Base-by-base conservation (phyloP, 495 filamentous ascomycete genomes). In the Xanthoparmelia taractica region DNA sequence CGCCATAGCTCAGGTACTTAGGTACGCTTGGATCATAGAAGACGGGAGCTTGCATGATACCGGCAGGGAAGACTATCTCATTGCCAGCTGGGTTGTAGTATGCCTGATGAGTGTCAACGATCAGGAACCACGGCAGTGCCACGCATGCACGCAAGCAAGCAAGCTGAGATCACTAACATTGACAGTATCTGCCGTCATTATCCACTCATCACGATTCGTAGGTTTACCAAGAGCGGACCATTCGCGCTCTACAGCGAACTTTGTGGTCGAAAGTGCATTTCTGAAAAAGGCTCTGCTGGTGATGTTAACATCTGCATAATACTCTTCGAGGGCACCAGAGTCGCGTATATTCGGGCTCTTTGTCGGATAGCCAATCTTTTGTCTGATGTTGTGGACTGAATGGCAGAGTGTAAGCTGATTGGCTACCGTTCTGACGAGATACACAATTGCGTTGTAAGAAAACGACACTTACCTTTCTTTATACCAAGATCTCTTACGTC, bases 311-410 rank as follows among this genome's bases (percentile, higher is more conserved):
- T 70, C 69, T 11, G 73, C 68, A 70, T 91, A 91, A 68, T 84
- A 88, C 10, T 79, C 70, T 45, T 80, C 75, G 11, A 89, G 74
- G 41, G 79, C 79, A 1, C 77, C 73, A 15, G 84, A 79, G 60
- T 88, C 78, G 66, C 80, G 76, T 59, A 89, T 79, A 67, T 88
- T 78, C 3, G 86, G 85, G 60, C 79, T 84, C 57, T 82, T 81
- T 29, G 84, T 86, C 13, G 85, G 87, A 70, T 85, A 91, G 6
- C 87, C 88, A 48, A 91, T 89, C 68, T 90, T 88, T 71, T 89
- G 85, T 37, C 83, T 74, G 65, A 90, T 89, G 57, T 87, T 86
- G 63, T 83, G 78, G 23, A 89, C 84, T 67, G 52, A n/a, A 52
- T 25, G 15, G 17, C 34, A 2, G 25, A 13, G 15, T 8, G 18